Base-by-base conservation (phyloP, 495 filamentous ascomycete genomes). In the Parmelia sp. region DNA sequence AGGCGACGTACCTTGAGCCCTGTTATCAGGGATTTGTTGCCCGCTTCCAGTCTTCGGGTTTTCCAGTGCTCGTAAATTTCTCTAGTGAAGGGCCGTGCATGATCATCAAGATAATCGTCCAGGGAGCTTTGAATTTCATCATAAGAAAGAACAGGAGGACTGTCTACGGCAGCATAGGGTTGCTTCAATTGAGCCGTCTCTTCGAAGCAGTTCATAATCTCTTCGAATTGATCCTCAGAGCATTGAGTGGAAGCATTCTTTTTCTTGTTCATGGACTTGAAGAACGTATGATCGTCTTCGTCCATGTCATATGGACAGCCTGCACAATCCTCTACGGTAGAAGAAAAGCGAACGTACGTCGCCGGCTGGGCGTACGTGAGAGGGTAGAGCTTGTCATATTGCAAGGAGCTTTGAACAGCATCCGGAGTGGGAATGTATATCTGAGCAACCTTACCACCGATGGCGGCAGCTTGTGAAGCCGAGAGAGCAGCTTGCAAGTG, bases 271-370 rank as follows among this genome's bases (percentile, higher is more conserved):
- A 93, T 86, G 60, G 83, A 82, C 72, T 86, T 89, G 62, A 98
- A 85, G 73, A 89, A 96, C 31, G 78, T 83, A 70, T 90, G 89
- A 77, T 98, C 94, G 58, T 95, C 90, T 66, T 87, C 86, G 21
- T 85, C 90, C 90, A 97, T 92, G 75, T 93, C 89, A 84, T 98
- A 97, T 65, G 87, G 84, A 72, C 85, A 88, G 66, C 90, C 87
- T 69, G 86, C 85, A 69, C 88, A 93, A 73, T 98, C 94, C 77
- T 98, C 94, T 57, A 98, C 95, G 5, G 94, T 98, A 64, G 93
- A 91, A 63, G 93, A 96, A 79, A 96, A 98, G 73, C 94, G 90
- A 71, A 97, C 96, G 76, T 97, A 97, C 60, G 91, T 92, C 66
- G 88, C 85, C 37, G 95, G 91, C 71, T 94, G 86, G 71, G 84